These are phyloP conservation scores for Penicillium herquei DNA, from an alignment of 495 filamentous ascomycete genomes.

Conservation along the genomic window DNA sequence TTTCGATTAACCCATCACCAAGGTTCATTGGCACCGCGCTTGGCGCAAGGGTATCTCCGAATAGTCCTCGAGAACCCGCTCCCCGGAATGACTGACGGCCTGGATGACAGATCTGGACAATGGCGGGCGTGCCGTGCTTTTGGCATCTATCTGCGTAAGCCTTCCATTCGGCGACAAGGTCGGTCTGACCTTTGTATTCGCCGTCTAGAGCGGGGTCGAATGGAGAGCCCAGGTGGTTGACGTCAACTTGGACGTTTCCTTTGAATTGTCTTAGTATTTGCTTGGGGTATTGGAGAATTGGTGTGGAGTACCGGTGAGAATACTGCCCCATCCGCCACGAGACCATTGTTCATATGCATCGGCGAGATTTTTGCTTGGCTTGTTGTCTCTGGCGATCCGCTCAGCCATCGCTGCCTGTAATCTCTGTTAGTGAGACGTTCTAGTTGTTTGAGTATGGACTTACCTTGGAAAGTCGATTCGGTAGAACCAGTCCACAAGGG, in stretches of 20 bases:
- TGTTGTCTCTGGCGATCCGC: conserved; percentile 30
- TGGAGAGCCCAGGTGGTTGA: conserved; percentile 45
- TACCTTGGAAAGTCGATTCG: conserved; percentile 55
- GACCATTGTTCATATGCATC: conserved; percentile 49
- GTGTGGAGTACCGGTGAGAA: conserved; percentile 38
- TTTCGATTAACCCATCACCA: conserved; percentile 34
- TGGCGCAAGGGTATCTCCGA: conserved; percentile 46
- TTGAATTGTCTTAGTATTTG: conserved; percentile 2
- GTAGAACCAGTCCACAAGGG: conserved; percentile 50
- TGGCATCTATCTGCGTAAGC: conserved; percentile 47
- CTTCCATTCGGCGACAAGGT: conserved; percentile 39
- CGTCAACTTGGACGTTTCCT: conserved; percentile 59
- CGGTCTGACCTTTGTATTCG: conserved; percentile 31
- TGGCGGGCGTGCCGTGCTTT: conserved; percentile 43
- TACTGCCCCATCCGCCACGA: conserved; percentile 48
- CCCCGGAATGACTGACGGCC: conserved; percentile 53
- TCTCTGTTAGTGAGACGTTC: not conserved
- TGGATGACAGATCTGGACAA: conserved; percentile 59
- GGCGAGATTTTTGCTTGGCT: conserved; percentile 32
- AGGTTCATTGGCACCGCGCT: conserved; percentile 43
- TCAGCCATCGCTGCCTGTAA: conserved; percentile 51
- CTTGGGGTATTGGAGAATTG: not conserved
- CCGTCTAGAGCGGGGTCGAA: conserved; percentile 39
- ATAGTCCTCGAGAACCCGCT: conserved; percentile 45
- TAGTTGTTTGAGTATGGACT: not conserved